phyloP scores from a whole-genome alignment of 768 basidiomycete species.

The Trametes cubensis region DNA sequence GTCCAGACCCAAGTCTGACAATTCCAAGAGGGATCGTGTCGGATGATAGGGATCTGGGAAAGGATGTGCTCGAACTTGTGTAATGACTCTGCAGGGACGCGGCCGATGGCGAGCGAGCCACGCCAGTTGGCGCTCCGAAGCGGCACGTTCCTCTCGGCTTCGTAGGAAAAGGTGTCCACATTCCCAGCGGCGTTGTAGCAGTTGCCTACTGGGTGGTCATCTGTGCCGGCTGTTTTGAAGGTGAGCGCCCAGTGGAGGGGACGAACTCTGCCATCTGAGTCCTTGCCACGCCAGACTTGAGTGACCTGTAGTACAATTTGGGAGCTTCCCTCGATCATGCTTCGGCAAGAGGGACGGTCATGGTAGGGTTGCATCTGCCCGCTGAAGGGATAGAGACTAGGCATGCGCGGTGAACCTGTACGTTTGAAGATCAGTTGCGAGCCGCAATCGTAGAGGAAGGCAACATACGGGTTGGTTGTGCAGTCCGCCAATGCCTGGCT shows the following conservation, averaged over 20 bases:
- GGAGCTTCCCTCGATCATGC: slow-evolving; percentile 15
- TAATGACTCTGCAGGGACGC: slow-evolving; percentile 19
- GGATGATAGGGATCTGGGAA: slow-evolving; percentile 21
- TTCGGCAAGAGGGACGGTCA: slow-evolving; percentile 6
- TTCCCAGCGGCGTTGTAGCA: slow-evolving; percentile 23
- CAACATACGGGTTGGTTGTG: too few relatives aligned
- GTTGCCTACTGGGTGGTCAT: slow-evolving; percentile 15
- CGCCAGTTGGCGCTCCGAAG: slow-evolving; percentile 22
- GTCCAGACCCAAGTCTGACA: slow-evolving; percentile 29
- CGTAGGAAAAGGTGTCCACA: slow-evolving; percentile 27
- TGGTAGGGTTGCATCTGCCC: slow-evolving; percentile 3
- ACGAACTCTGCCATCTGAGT: slow-evolving; percentile 16
- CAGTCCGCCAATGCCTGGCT: too few relatives aligned
- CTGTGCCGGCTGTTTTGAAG: slow-evolving; percentile 21
- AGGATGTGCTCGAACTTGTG: slow-evolving; percentile 22
- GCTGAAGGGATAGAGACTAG: too few relatives aligned
- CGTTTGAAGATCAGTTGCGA: too few relatives aligned
- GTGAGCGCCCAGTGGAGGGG: slow-evolving; percentile 30
- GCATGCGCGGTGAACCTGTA: too few relatives aligned
- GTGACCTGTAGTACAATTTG: slow-evolving; percentile 21
- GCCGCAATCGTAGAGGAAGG: too few relatives aligned
- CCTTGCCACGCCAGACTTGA: slow-evolving; percentile 26
- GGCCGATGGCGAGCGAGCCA: slow-evolving; percentile 22
- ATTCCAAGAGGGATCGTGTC: slow-evolving; percentile 24
- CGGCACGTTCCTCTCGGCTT: slow-evolving; percentile 12